Base-by-base conservation (phyloP, 495 filamentous ascomycete species). In the Hyaloscypha variabilis region DNA sequence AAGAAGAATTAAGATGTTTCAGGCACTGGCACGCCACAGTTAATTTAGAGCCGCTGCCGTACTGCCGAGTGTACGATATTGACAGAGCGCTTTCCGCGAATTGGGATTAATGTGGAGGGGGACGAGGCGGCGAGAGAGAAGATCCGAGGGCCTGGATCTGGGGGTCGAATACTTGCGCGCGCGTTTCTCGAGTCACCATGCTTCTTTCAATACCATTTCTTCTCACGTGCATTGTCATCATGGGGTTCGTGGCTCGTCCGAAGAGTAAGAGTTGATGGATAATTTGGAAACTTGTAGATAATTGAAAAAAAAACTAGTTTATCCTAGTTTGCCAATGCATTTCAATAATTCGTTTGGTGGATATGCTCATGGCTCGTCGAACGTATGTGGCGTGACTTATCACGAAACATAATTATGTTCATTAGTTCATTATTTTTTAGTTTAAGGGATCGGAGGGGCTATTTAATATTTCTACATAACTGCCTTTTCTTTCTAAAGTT, bases 261-360 rank as follows among this genome's bases (percentile, higher is more conserved):
- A 36, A 21, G 28, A 49, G 30, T 23, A 36, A 54, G 31, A 24
- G 53, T 23, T 30, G 1, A 3, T 34, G 8, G 25, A 21, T 58
- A 13, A n/a, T 36, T 62, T 70, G 66, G 68, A 65, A 66, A 70
- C 63, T 49, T 67, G 68, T 70, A 70, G 55, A 70, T 67, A 60
- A 24, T 42, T n/a, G n/a, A 28, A 52, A 8, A 25, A 54, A 34
- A 30, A 36, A 19, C 39, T 46, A 14, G 39, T 46, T 46, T 46
- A 46, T 10, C 2, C 39, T 65, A 34, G 63, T 49, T 53, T 59
- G 55, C 26, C 50, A 28, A 62, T 52, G 29, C 42, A 30, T 52
- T 53, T 64, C 46, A 63, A n/a, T 25, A 24, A 54, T 24, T 29
- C 6, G 6, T 54, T 24, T 24, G n/a, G 51, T 46, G 13, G 2